Percentiles rank a stretch among this genome's conserved stretches.
Conservation (phyloP, 2,329 filamentous ascomycete genomes). For the Ascochyta pisi region DNA sequence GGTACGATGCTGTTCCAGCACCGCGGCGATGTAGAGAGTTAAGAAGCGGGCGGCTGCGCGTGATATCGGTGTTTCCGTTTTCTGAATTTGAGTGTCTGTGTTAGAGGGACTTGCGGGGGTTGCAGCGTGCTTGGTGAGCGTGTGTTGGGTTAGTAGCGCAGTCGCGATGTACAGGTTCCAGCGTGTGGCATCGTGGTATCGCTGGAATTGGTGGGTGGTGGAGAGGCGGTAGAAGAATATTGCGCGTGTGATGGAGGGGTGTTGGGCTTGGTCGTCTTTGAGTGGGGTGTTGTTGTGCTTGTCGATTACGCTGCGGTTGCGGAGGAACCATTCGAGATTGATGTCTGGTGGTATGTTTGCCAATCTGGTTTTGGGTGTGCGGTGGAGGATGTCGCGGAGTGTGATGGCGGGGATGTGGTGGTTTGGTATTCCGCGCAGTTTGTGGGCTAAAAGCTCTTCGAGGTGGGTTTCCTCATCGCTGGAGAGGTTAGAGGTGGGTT, state of each 20-base stretch:
- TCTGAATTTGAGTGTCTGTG: too few species aligned
- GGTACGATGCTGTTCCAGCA: too few species aligned
- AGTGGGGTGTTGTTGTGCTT: conserved; percentile 17
- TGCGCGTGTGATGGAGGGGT: conserved; percentile 2
- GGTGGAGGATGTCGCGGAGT: conserved; percentile 18
- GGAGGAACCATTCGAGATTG: conserved; percentile 31
- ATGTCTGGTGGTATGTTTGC: conserved; percentile 29
- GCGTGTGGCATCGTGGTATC: conserved; percentile 30
- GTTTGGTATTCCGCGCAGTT: conserved; percentile 20
- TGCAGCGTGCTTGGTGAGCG: too few species aligned
- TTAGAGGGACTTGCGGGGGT: too few species aligned
- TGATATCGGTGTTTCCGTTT: too few species aligned
- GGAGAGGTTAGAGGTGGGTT: background rate
- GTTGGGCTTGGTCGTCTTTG: conserved; percentile 6
- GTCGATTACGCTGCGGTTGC: conserved; percentile 11
- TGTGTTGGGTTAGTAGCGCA: conserved; percentile 20
- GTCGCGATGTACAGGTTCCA: conserved; percentile 33
- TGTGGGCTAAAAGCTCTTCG: conserved; percentile 7
- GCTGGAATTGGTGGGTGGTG: conserved; percentile 28
- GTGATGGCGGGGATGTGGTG: conserved; percentile 18
- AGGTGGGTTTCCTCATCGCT: conserved; percentile 2
- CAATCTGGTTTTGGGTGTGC: conserved; percentile 10
- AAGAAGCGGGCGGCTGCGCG: too few species aligned
- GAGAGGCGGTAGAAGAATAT: conserved; percentile 35
- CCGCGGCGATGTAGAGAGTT: too few species aligned